phyloP scores from a whole-genome alignment of 345 rosid genomes.

The thale cress (Arabidopsis thaliana) region TAIR10.1 NC_003074.8:7904501-7905000 shows the following conservation, averaged over 20 bases:
- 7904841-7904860: conserved; percentile 76
- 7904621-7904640: conserved; percentile 69
- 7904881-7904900: conserved; percentile 87
- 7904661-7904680: conserved; percentile 58
- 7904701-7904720: neutral
- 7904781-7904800: conserved; percentile 83
- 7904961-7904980: conserved; percentile 66
- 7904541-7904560: conserved; percentile 64
- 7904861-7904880: conserved; percentile 81
- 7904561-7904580: conserved; percentile 66
- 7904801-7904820: conserved; percentile 85
- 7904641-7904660: conserved; percentile 75
- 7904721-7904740: conserved; percentile 2
- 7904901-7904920: conserved; percentile 92
- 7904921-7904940: conserved; percentile 74
- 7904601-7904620: conserved; percentile 63
- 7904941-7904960: conserved; percentile 77
- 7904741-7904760: conserved; percentile 62
- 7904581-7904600: conserved; percentile 70
- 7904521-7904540: conserved; percentile 19
- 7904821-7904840: conserved; percentile 69
- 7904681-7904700: neutral
- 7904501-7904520: neutral
- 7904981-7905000: conserved; percentile 83
- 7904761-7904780: conserved; percentile 86